Evolutionary conservation across 345 rosid genomes (phyloP), one percentile per base, ranked within the genome.

Genomic region (Acer yangbiense): DNA sequence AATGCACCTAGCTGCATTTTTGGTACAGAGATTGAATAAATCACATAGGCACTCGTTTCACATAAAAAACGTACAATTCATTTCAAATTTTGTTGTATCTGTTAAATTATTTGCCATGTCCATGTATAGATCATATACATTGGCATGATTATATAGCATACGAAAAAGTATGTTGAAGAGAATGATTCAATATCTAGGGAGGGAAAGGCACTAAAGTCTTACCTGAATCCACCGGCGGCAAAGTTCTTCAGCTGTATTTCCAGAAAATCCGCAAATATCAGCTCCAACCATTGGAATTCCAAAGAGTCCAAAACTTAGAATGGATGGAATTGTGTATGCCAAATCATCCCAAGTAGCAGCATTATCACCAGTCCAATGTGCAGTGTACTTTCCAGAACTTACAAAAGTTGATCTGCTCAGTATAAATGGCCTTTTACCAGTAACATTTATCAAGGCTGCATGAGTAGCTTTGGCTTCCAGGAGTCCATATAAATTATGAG

Each of bases 401-500:
- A 60, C 64, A 20, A 60, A 60, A 60, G 64, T 60, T 9, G 64
- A 60, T 60, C 64, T 60, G 8, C 64, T 60, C 64, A 60, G 64
- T 60, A 60, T 60, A 60, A 60, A 60, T 60, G 64, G 64, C 64
- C 64, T 60, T 20, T 60, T 60, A 6, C 64, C 64, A 60, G 10
- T 60, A n/a, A 60, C 25, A 60, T 60, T 60, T 60, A 20, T 60
- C 64, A 60, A 9, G 27, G 64, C 64, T 20, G 64, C 23, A 60
- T 21, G 25, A 60, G 89, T 87, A 13, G 79, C 78, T 77, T 81
- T 75, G 8, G 80, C 69, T 74, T 87, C 89, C 76, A 83, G 11
- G 9, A 87, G 52, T 10, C 89, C 86, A 63, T 84, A 83, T 4
- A 87, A 76, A 77, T 83, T 87, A 79, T 87, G 89, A 21, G 78